Percentiles rank a stretch among this genome's conserved stretches.
These are phyloP conservation scores for Herpetospermum pedunculosum DNA, from an alignment of 306 rosid genomes.

Conservation along the genomic window DNA sequence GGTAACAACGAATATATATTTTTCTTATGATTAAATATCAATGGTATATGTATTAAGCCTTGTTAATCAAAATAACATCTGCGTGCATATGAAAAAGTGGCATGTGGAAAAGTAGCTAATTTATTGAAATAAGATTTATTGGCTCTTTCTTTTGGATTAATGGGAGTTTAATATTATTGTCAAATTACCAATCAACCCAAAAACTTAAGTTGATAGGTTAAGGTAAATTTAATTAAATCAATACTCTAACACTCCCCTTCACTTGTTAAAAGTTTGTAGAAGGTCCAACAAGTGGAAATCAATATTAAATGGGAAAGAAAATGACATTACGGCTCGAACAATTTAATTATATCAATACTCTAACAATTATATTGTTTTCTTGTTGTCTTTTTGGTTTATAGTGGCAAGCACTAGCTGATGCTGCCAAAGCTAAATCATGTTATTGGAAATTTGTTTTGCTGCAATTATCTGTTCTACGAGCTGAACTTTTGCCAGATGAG, in stretches of 20 bases:
- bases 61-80: neutral
- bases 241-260: too few relatives aligned
- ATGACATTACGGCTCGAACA: too few relatives aligned
- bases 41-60: neutral
- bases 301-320: too few relatives aligned
- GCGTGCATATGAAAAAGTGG: neutral
- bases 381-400: slow-evolving; percentile 11
- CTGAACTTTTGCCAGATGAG: slow-evolving; percentile 64
- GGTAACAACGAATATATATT: neutral
- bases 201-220: too few relatives aligned
- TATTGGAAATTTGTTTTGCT: slow-evolving; percentile 89
- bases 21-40: neutral
- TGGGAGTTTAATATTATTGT: neutral
- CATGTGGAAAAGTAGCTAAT: neutral
- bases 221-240: too few relatives aligned
- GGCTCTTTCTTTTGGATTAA: neutral
- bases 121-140: neutral
- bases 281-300: too few relatives aligned
- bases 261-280: too few relatives aligned
- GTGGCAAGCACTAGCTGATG: slow-evolving; percentile 90
- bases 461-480: slow-evolving; percentile 60
- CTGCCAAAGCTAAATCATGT: slow-evolving; percentile 71
- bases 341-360: too few relatives aligned
- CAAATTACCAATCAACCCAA: too few relatives aligned
- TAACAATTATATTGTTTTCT: too few relatives aligned